Evolutionary conservation across 1,139 yeast species (phyloP).

Genomic region (Lodderomyces orthopsilosis): DNA sequence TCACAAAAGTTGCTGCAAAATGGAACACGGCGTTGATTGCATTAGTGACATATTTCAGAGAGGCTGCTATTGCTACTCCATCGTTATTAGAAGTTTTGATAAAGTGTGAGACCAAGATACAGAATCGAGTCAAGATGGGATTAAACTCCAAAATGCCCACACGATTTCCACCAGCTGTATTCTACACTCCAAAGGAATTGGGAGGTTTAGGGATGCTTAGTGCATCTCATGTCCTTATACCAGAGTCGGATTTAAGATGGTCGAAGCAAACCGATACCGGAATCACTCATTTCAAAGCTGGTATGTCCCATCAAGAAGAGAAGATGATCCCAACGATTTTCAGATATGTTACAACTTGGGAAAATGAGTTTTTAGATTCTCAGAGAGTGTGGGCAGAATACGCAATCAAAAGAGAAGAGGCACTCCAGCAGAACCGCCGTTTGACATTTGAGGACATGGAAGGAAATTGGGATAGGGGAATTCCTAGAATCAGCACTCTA

Average conservation of each 20-base stretch:
- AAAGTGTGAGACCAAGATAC: conserved; percentile 89
- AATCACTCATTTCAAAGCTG: conserved; percentile 90
- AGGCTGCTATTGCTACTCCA: conserved; percentile 86
- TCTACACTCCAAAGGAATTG: conserved; percentile 93
- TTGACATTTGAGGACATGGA: conserved; percentile 92
- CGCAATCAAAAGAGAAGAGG: conserved; percentile 85
- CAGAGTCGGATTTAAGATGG: conserved; percentile 89
- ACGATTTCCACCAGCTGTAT: conserved; percentile 97
- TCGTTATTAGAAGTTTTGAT: conserved; percentile 77
- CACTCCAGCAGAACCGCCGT: conserved; percentile 80
- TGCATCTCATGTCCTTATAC: conserved; percentile 93
- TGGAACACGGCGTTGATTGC: conserved; percentile 95
- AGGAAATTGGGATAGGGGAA: conserved; percentile 92
- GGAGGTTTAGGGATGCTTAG: conserved; percentile 98
- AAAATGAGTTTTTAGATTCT: conserved; percentile 89
- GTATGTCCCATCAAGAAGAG: conserved; percentile 81
- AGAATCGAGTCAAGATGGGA: conserved; percentile 92
- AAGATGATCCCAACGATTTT: conserved; percentile 89
- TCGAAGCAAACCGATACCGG: conserved; percentile 94
- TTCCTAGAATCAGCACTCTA: conserved; percentile 91
- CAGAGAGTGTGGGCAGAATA: conserved; percentile 98
- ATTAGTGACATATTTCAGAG: conserved; percentile 84
- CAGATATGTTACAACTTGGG: conserved; percentile 94
- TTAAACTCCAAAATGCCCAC: conserved; percentile 98
- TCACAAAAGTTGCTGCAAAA: conserved; percentile 89